A percentile compares a stretch with the other conserved stretches of the same genome.
phyloP scores from a whole-genome alignment of 306 rosid species.

The Cucurbita maxima region DNA sequence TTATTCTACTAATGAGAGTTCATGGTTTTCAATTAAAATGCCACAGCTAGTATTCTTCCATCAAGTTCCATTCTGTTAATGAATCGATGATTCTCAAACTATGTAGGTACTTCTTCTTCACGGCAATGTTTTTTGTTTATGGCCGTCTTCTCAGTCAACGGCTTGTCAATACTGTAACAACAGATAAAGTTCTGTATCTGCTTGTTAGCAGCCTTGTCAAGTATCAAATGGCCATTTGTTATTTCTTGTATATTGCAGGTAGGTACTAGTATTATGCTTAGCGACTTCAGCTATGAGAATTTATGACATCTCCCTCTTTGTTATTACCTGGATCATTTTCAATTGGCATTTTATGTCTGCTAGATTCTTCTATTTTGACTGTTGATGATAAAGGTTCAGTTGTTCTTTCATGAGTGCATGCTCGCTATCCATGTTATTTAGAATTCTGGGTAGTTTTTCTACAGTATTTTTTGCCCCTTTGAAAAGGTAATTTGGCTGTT shows the following conservation, averaged over 20 bases:
- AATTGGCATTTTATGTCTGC: not conserved
- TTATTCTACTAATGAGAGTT: not conserved
- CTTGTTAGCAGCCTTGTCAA: constrained; percentile 73
- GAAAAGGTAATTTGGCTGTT: not conserved
- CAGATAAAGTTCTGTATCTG: constrained; percentile 57
- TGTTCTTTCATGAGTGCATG: not conserved
- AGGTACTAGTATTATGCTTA: constrained; percentile 8
- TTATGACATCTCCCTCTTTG: not conserved
- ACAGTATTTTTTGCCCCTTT: not conserved
- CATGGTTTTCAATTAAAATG: not conserved
- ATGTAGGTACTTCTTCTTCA: constrained; percentile 95
- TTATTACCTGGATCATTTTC: not conserved
- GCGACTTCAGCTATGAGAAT: not conserved
- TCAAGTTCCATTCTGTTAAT: not conserved
- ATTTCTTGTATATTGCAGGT: constrained; percentile 81
- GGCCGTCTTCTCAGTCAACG: constrained; percentile 92
- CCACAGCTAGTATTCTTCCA: constrained; percentile 12
- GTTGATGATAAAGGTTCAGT: not conserved
- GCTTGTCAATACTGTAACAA: constrained; percentile 74
- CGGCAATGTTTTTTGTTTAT: constrained; percentile 89
- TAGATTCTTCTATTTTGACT: not conserved
- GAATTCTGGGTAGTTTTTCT: not conserved
- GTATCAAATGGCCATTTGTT: constrained; percentile 91
- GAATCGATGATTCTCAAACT: constrained; percentile 10
- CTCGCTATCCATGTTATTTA: not conserved